Conservation (phyloP, 2,329 filamentous ascomycete species). For the Rugonectria rugulosa region DNA sequence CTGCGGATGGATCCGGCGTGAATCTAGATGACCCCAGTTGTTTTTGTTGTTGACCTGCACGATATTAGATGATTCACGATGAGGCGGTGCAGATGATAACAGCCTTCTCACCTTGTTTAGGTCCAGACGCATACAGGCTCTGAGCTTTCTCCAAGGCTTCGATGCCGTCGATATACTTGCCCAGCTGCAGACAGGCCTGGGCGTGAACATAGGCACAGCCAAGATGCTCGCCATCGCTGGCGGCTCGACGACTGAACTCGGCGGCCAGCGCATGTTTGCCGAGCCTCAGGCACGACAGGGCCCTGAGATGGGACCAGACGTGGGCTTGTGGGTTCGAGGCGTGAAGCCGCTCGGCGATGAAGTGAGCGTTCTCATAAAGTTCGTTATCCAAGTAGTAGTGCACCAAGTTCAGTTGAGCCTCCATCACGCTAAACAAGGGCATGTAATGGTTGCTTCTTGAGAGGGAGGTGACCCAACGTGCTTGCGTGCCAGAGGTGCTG, state of each 20-base stretch:
- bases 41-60: slow-evolving; percentile 4
- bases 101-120: slow-evolving; percentile 12
- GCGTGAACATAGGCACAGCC: slow-evolving; percentile 29
- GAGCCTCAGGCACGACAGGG: slow-evolving; percentile 29
- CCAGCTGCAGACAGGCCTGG: slow-evolving; percentile 23
- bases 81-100: too few species aligned
- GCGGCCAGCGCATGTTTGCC: slow-evolving; percentile 10
- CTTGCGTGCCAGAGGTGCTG: too few species aligned
- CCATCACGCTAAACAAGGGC: not conserved
- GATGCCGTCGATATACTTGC: slow-evolving; percentile 25
- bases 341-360: slow-evolving; percentile 17
- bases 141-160: slow-evolving; percentile 20
- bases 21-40: slow-evolving; percentile 14
- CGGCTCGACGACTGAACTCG: slow-evolving; percentile 13
- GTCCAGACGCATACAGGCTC: slow-evolving; percentile 11
- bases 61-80: slow-evolving; percentile 4
- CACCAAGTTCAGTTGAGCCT: slow-evolving; percentile 16
- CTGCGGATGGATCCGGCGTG: slow-evolving; percentile 22
- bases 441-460: not conserved
- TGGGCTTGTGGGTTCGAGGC: slow-evolving; percentile 21
- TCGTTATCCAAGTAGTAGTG: slow-evolving; percentile 23
- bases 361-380: slow-evolving; percentile 21
- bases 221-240: slow-evolving; percentile 19
- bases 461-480: too few species aligned
- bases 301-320: slow-evolving; percentile 27